Evolutionary conservation across 2,329 filamentous ascomycete genomes (phyloP).

Genomic region (Cadophora luteo-olivacea): DNA sequence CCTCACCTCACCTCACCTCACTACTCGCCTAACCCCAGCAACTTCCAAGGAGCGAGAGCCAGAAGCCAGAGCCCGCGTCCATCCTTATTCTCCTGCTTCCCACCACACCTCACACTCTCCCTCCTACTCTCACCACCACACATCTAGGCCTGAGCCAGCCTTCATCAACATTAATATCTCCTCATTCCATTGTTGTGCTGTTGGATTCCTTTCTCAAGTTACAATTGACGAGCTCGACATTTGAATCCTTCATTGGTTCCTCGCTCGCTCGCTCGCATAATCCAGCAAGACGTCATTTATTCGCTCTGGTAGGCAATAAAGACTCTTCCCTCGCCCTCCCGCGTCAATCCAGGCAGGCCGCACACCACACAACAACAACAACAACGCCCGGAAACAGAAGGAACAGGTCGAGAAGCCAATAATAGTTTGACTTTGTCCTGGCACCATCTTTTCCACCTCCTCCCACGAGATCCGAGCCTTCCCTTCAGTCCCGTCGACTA

Average conservation of each 20-base stretch:
- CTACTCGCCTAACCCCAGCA: not conserved
- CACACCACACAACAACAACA: constrained; percentile 14
- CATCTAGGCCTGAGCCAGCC: constrained; percentile 43
- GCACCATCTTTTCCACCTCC: constrained; percentile 32
- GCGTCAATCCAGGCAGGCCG: constrained; percentile 12
- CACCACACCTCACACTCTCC: constrained; percentile 23
- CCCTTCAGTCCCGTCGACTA: constrained; percentile 3
- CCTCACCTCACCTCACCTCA: constrained; percentile 56
- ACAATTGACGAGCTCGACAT: constrained; percentile 15
- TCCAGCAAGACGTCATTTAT: constrained; percentile 29
- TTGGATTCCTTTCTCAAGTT: constrained; percentile 8
- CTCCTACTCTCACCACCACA: constrained; percentile 29
- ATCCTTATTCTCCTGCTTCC: constrained; percentile 24
- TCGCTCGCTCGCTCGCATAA: constrained; percentile 22
- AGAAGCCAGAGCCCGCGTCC: not conserved
- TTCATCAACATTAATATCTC: constrained; percentile 26
- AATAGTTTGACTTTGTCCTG: constrained; percentile 39
- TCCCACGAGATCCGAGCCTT: constrained; percentile 23
- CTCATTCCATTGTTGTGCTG: constrained; percentile 6
- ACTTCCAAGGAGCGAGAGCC: not conserved
- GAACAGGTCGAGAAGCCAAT: constrained; percentile 41
- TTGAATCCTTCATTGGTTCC: constrained; percentile 13
- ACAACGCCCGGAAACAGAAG: constrained; percentile 32
- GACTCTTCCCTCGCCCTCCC: constrained; percentile 14
- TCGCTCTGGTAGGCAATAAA: constrained; percentile 13